Evolutionary conservation across 2,329 filamentous ascomycete genomes (phyloP), one percentile per base, ranked within the genome.

Genomic region (Xylaria sp.): DNA sequence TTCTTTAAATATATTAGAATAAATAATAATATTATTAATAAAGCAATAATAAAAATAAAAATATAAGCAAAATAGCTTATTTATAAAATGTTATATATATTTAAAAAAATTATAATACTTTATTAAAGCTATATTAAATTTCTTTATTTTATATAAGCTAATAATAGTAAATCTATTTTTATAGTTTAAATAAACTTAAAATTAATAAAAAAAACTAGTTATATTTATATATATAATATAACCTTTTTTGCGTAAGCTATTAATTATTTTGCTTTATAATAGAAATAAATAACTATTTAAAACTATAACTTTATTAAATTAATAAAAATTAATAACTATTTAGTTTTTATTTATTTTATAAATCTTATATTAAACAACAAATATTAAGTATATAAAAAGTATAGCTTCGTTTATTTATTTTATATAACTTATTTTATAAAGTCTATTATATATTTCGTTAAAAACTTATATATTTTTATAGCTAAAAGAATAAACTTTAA

Each of bases 11-110:
- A 34, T 32, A 53, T 28, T 60, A n/a, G 30, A 60, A 28, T 6
- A 60, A 39, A 25, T n/a, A 50, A 50, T 50, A 50, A 50, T 50
- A 50, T 50, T 50, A 28, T 50, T 50, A 50, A 60, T 53, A 53
- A 32, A 53, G 34, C 3, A n/a, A 20, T 34, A 53, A 28, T 20
- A 34, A 30, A 6, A n/a, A n/a, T n/a, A n/a, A n/a, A n/a, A 32
- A 41, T 9, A 60, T 12, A 39, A n/a, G 18, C 7, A 41, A 23
- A 36, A 39, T 9, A 50, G 8, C 3, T 18, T 50, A 23, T 59
- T 59, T 46, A 59, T 60, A 60, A n/a, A 60, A 1, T n/a, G 3
- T 36, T 60, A 52, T 9, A 39, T 13, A 50, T 60, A 60, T n/a
- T 3, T 28, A 8, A 28, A 13, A 6, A 60, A 39, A 52, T 59